Percentiles rank a stretch among this genome's conserved stretches.
Conservation (phyloP, 768 basidiomycete genomes). For the Boletus edulis region DNA sequence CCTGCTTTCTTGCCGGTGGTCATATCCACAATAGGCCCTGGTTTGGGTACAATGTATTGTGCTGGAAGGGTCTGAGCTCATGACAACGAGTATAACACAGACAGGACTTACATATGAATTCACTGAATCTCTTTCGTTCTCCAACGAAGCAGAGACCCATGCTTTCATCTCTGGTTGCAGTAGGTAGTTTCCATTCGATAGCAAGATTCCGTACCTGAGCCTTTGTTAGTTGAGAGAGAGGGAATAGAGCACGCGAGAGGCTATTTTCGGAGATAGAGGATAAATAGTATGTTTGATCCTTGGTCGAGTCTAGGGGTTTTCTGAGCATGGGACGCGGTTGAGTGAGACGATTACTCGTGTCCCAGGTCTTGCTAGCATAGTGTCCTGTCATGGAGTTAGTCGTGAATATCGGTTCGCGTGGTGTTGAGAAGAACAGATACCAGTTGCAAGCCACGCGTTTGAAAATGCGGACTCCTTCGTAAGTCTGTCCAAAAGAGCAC, state of each 20-base stretch:
- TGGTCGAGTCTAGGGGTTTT: slow-evolving; percentile 55
- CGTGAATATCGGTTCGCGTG: not conserved
- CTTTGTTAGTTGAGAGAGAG: slow-evolving; percentile 68
- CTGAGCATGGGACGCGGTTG: slow-evolving; percentile 48
- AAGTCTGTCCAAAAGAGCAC: slow-evolving; percentile 71
- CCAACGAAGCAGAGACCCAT: slow-evolving; percentile 97
- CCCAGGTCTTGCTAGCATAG: slow-evolving; percentile 74
- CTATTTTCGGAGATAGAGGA: slow-evolving; percentile 69
- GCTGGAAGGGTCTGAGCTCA: slow-evolving; percentile 41
- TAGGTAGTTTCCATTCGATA: slow-evolving; percentile 56
- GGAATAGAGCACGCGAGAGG: slow-evolving; percentile 73
- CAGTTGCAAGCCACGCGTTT: slow-evolving; percentile 79
- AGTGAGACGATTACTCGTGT: slow-evolving; percentile 2
- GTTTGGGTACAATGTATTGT: slow-evolving; percentile 68
- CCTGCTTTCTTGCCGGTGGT: slow-evolving; percentile 53
- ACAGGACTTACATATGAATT: slow-evolving; percentile 62
- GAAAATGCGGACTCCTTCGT: slow-evolving; percentile 28
- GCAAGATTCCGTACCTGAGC: slow-evolving; percentile 73
- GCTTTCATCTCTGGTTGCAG: slow-evolving; percentile 76
- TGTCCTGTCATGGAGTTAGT: slow-evolving; percentile 53
- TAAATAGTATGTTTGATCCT: slow-evolving; percentile 94
- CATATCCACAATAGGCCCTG: slow-evolving; percentile 66
- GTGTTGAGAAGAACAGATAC: slow-evolving; percentile 34
- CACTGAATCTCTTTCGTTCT: slow-evolving; percentile 64
- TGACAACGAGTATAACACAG: not conserved